These are phyloP conservation scores for Eragrostis nindensis DNA, from an alignment of 176 grass and related monocot genomes.

Conservation along the genomic window DNA sequence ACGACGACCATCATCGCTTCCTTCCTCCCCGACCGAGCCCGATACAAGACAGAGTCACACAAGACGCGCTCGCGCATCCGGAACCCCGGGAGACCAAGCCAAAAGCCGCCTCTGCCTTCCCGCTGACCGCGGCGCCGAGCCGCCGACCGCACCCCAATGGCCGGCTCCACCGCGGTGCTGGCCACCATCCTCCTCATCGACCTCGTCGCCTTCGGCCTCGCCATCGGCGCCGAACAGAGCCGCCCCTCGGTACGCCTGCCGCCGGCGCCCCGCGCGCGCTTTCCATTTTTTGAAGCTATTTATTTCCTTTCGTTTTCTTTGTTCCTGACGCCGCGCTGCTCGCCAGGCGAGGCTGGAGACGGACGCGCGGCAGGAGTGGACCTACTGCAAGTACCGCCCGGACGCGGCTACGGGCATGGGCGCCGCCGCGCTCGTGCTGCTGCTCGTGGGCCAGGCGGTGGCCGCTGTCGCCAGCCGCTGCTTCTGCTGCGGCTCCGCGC, in stretches of 20 bases:
- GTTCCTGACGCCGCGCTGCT: background rate
- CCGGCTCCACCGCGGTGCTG: constrained; percentile 50
- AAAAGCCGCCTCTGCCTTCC: background rate
- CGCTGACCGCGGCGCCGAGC: constrained; percentile 11
- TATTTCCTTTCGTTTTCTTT: background rate
- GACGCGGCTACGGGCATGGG: constrained; percentile 76
- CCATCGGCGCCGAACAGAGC: constrained; percentile 79
- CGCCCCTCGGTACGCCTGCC: constrained; percentile 52
- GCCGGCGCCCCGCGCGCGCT: too few species aligned
- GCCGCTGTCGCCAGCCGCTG: constrained; percentile 65
- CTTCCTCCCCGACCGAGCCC: background rate
- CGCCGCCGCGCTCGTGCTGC: constrained; percentile 64
- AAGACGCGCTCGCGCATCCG: constrained; percentile 5
- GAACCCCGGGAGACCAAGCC: constrained; percentile 2
- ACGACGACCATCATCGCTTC: too few species aligned
- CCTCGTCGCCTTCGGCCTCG: constrained; percentile 74
- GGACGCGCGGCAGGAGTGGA: constrained; percentile 70
- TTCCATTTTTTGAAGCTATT: too few species aligned
- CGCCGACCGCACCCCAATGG: constrained; percentile 43
- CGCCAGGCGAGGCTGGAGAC: constrained; percentile 64
- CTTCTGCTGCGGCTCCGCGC: constrained; percentile 77
- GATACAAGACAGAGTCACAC: too few species aligned
- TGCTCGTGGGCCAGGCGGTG: constrained; percentile 71
- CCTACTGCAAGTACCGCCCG: constrained; percentile 76
- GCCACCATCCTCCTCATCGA: constrained; percentile 62